A percentile compares a stretch with the other conserved stretches of the same genome.
Conservation (phyloP, 352 stramenopile species). For the Hyaloperonospora arabidopsidis region DNA sequence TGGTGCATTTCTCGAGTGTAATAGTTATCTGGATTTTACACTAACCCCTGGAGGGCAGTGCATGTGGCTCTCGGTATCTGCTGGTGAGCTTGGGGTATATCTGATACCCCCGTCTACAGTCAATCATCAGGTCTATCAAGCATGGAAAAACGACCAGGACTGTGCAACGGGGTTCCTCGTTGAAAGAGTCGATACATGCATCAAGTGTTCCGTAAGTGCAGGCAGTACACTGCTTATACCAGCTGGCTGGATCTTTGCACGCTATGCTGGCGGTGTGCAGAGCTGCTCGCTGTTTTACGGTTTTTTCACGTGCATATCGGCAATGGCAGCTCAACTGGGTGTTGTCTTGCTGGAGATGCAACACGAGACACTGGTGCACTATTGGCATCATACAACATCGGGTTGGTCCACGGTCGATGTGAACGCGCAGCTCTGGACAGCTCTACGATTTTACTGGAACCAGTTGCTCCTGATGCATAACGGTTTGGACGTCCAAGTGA, state of each 20-base stretch:
- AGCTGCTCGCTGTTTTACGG: slow-evolving; percentile 50
- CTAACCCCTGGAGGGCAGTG: slow-evolving; percentile 42
- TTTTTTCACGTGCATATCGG: slow-evolving; percentile 49
- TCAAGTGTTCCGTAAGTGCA: slow-evolving; percentile 50
- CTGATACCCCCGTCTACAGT: slow-evolving; percentile 46
- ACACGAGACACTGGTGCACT: slow-evolving; percentile 25
- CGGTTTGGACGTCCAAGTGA: slow-evolving; percentile 24
- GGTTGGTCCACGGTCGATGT: slow-evolving; percentile 34
- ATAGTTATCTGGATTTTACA: slow-evolving; percentile 66
- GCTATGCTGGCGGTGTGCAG: slow-evolving; percentile 40
- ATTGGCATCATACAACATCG: slow-evolving; percentile 25
- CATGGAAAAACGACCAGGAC: slow-evolving; percentile 46
- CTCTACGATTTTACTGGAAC: slow-evolving; percentile 50
- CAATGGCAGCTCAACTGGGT: slow-evolving; percentile 37
- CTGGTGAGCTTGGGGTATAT: slow-evolving; percentile 55
- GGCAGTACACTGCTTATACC: slow-evolving; percentile 50
- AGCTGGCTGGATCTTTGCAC: slow-evolving; percentile 61
- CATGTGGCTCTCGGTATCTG: slow-evolving; percentile 58
- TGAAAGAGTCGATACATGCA: slow-evolving; percentile 64
- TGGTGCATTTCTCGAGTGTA: slow-evolving; percentile 39
- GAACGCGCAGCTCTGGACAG: slow-evolving; percentile 49
- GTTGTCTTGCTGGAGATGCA: slow-evolving; percentile 40
- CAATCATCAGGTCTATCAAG: slow-evolving; percentile 43
- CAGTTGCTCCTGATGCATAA: slow-evolving; percentile 39
- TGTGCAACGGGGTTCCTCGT: slow-evolving; percentile 47